Percentiles rank a stretch among this genome's conserved stretches.
phyloP scores from a whole-genome alignment of 148 eudicot genomes.

The Polygonum maritimum region DNA sequence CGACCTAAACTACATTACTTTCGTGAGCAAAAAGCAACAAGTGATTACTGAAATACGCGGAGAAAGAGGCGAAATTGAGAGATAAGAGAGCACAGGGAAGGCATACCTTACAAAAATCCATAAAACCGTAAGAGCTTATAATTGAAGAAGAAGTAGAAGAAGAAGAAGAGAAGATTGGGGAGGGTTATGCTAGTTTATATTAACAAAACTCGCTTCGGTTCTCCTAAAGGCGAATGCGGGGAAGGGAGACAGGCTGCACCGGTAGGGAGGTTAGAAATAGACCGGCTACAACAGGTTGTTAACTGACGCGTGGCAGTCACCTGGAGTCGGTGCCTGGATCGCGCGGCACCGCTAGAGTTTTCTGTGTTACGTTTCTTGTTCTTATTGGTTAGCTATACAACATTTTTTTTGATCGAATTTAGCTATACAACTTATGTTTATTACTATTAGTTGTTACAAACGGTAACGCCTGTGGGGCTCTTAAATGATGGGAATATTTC shows the following conservation, averaged over 20 bases:
- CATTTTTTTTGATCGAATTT: too few species aligned
- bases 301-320: not conserved
- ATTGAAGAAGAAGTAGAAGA: not conserved
- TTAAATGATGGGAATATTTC: slow-evolving; percentile 21
- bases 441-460: slow-evolving; percentile 13
- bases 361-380: not conserved
- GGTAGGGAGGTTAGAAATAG: not conserved
- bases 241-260: slow-evolving; percentile 4
- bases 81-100: not conserved
- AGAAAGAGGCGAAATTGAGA: not conserved
- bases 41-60: not conserved
- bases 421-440: too few species aligned
- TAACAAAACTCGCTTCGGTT: not conserved
- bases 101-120: not conserved
- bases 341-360: not conserved
- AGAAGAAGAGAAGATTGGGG: not conserved
- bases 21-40: not conserved
- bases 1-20: not conserved
- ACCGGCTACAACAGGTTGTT: not conserved
- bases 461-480: slow-evolving; percentile 19
- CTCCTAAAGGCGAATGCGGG: not conserved
- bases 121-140: not conserved
- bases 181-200: not conserved
- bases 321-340: not conserved
- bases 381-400: not conserved